Evolutionary conservation across 805 yeast genomes (phyloP), one percentile per base, ranked within the genome.

Genomic region (Metschnikowia cerradonensis): DNA sequence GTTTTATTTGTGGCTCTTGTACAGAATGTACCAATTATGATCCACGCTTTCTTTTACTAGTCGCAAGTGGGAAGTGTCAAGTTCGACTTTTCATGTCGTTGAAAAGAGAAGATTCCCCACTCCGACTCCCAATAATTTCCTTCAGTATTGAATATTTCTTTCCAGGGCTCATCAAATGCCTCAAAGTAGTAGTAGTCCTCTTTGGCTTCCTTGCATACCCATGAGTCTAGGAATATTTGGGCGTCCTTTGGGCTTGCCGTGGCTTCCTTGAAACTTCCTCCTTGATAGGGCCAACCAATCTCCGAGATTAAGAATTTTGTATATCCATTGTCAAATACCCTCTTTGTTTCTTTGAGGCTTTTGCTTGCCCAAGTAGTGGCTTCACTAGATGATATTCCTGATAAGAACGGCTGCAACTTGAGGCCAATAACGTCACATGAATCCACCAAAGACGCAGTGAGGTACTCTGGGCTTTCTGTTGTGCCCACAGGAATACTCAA

Each of bases 1-100:
- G 42, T 88, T 88, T 60, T 91, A 90, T 83, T 54, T 90, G n/a
- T 94, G 97, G 96, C 77, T 79, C 35, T 75, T 85, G 59, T 83
- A 77, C 67, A 84, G 60, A 40, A 62, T 68, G 19, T 68, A 62
- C 48, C 35, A 50, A 10, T 54, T 59, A 33, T 50, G 41, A 49
- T 20, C 22, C 33, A 17, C 19, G 40, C 15, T 26, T 42, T 31
- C n/a, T n/a, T 13, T 11, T n/a, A 42, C 36, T 52, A 38, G 40
- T 41, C 5, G 7, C 19, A 41, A 17, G 26, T 43, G 13, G 46
- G 32, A 31, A 42, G 34, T n/a, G 14, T 23, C 35, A 46, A 31
- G n/a, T 15, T 33, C 7, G 40, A 43, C 36, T 48, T 48, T 11
- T 42, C 40, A 31, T 33, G 47, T 35, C 35, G 41, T 19, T 33